phyloP scores from a whole-genome alignment of 768 basidiomycete genomes.

The Auricularia heimuer region DNA sequence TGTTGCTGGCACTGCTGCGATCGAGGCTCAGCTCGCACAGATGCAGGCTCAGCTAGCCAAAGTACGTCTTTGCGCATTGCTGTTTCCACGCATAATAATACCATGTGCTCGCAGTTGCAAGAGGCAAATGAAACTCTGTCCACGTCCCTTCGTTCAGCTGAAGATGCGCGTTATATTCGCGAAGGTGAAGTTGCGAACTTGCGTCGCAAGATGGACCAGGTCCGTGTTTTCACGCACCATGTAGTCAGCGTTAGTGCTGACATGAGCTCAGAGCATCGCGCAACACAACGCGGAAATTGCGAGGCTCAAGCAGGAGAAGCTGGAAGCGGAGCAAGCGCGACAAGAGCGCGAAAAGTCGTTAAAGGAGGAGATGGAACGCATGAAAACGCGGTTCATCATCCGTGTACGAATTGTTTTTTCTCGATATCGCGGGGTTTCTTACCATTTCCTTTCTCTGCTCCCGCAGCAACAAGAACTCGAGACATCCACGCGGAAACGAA shows the following conservation, averaged over 20 bases:
- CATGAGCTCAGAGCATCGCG: slow-evolving; percentile 53
- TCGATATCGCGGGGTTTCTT: too few species aligned
- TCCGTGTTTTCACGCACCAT: slow-evolving; percentile 14
- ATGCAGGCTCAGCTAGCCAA: slow-evolving; percentile 4
- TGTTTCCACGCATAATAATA: not conserved
- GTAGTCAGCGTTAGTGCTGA: not conserved
- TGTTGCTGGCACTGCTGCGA: too few species aligned
- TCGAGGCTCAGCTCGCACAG: not conserved
- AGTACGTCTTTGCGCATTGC: not conserved
- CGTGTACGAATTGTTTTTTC: slow-evolving; percentile 34
- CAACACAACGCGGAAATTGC: slow-evolving; percentile 32
- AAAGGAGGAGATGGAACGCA: slow-evolving; percentile 58
- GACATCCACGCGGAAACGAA: slow-evolving; percentile 38
- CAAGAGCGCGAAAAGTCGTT: slow-evolving; percentile 47
- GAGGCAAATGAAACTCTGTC: slow-evolving; percentile 40
- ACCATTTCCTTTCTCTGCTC: too few species aligned
- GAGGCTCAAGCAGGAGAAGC: slow-evolving; percentile 48
- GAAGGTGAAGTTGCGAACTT: slow-evolving; percentile 65
- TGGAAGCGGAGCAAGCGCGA: slow-evolving; percentile 49
- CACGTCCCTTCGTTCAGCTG: slow-evolving; percentile 35
- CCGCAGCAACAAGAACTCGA: slow-evolving; percentile 61
- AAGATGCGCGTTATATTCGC: slow-evolving; percentile 43
- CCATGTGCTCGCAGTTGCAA: slow-evolving; percentile 31
- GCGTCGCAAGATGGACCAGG: slow-evolving; percentile 60
- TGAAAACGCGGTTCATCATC: slow-evolving; percentile 61